Base-by-base conservation (phyloP, 345 rosid species). In the Sapria himalayana region DNA sequence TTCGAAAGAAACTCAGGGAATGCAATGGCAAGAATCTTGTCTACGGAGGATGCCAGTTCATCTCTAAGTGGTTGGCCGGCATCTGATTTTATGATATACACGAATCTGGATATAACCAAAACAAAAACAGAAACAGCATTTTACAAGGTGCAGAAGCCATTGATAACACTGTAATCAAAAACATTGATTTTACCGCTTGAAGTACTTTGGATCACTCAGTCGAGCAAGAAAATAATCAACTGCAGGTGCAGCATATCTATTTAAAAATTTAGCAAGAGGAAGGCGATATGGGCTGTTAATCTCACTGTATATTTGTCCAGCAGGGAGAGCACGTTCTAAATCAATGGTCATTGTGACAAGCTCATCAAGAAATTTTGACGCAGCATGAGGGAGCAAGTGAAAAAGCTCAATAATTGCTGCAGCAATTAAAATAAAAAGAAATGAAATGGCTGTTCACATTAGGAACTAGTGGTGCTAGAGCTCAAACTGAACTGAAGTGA, bases 321-420 rank as follows among this genome's bases (percentile, higher is more conserved):
- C 63, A 46, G 93, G 67, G 49, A 89, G 93, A 54, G 93, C 79
- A 36, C 78, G 85, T 65, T 89, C 98, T 74, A 89, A 69, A 45
- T 79, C 95, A 54, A 82, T 79, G 12, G 92, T 82, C 61, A 89
- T 61, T 36, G 85, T 72, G 37, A 89, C 98, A 52, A 89, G 86
- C 54, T 84, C 95, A 62, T 82, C 93, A 33, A 89, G 91, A 66
- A 89, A 89, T 58, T 74, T 79, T 18, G 92, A 69, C 37, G 98
- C 98, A 64, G 98, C 98, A 34, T 49, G 72, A 21, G 98, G 98
- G 55, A 89, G 98, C 67, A 89, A 59, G 68, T 89, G 98, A 65
- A 89, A 89, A 50, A 89, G 93, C 68, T 89, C 98, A 45, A 89
- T 79, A 33, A 89, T 89, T 59, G 98, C 98, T 82, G 95, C 68